These are phyloP conservation scores for Penstemon eatonii DNA, from an alignment of 257 asterid species.

Conservation along the genomic window DNA sequence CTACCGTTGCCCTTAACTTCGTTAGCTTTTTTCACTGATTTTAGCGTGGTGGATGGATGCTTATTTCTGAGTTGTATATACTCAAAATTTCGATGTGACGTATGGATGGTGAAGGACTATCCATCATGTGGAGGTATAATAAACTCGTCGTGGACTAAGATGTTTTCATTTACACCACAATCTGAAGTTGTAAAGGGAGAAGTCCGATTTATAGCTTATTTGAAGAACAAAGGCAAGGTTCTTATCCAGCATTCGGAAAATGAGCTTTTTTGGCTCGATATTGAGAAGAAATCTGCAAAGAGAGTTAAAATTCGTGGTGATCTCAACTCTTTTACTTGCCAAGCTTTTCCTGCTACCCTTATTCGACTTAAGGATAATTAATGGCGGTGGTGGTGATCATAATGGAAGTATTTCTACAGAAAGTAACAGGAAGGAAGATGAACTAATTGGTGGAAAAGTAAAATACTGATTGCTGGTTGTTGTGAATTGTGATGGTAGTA, in stretches of 20 bases:
- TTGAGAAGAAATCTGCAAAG: background rate
- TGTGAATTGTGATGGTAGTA: no score
- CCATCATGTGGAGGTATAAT: background rate
- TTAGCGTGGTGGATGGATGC: constrained; percentile 7
- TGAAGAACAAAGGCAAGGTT: constrained; percentile 1
- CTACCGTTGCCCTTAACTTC: background rate
- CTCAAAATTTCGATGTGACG: background rate
- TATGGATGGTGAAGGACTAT: background rate
- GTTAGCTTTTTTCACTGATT: background rate
- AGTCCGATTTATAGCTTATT: background rate
- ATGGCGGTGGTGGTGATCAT: background rate
- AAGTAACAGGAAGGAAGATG: no score
- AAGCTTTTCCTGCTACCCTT: background rate
- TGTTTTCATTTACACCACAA: background rate
- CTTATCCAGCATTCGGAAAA: background rate
- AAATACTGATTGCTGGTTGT: no score
- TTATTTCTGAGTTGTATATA: background rate
- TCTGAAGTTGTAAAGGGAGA: background rate
- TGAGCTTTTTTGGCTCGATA: background rate
- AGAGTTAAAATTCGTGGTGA: background rate
- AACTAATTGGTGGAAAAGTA: no score
- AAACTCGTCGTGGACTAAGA: background rate
- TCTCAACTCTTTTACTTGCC: background rate
- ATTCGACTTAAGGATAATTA: background rate
- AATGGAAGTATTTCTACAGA: no score